A percentile compares a stretch with the other conserved stretches of the same genome.
Conservation (phyloP, 2,329 filamentous ascomycete genomes). For the Aspergillus bombycis region DNA sequence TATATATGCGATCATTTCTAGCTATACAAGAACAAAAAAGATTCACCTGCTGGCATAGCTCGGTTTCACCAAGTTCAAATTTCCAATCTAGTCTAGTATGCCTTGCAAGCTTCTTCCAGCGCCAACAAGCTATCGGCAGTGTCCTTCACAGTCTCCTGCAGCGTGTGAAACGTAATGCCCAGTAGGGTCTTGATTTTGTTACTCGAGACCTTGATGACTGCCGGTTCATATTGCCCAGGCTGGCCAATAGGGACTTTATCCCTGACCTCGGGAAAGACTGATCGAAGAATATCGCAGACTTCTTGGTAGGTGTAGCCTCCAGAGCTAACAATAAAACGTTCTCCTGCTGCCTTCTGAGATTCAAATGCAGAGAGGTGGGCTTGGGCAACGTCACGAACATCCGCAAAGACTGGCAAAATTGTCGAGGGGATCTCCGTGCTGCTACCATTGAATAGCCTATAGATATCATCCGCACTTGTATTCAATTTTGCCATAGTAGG, state of each 20-base stretch:
- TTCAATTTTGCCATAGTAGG: not conserved
- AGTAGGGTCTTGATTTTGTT: not conserved
- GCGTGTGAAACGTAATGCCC: not conserved
- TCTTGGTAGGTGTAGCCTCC: constrained; percentile 3
- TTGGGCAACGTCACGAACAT: constrained; percentile 16
- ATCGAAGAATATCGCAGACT: constrained; percentile 1
- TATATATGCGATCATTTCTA: no score
- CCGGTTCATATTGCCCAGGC: not conserved
- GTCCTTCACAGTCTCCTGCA: constrained; percentile 6
- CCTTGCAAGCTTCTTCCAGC: not conserved
- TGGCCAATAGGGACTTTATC: not conserved
- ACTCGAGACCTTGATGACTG: not conserved
- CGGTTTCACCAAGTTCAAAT: no score
- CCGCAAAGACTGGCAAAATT: constrained; percentile 5
- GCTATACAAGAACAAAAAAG: no score
- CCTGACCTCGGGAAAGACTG: not conserved
- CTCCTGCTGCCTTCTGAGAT: not conserved
- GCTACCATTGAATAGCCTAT: not conserved
- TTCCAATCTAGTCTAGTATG: no score
- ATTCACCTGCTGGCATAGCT: no score
- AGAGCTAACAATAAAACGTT: constrained; percentile 2
- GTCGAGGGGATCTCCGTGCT: not conserved
- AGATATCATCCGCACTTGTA: not conserved
- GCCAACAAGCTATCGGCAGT: not conserved
- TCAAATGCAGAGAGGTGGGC: constrained; percentile 12